These are phyloP conservation scores for Hydrangea macrophylla DNA, from an alignment of 148 eudicot genomes.

Conservation along the genomic window DNA sequence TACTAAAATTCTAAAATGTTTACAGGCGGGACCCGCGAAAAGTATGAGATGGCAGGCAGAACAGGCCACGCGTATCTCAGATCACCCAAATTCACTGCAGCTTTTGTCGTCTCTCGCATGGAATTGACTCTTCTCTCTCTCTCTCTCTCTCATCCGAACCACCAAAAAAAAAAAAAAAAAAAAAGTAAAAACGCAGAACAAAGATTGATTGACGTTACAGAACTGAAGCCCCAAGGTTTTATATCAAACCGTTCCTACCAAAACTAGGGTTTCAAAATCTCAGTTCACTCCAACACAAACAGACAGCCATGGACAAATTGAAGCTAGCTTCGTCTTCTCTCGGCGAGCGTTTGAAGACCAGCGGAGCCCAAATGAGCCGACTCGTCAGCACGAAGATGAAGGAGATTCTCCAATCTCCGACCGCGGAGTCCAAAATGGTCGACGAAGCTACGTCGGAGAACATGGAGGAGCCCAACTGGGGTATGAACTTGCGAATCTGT, in stretches of 20 bases:
- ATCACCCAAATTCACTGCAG: too few species aligned
- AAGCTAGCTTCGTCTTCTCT: slow-evolving; percentile 65
- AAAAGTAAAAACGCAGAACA: too few species aligned
- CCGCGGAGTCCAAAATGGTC: slow-evolving; percentile 77
- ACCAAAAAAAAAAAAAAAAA: too few species aligned
- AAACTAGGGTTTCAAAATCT: background rate
- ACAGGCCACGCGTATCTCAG: slow-evolving; percentile 10
- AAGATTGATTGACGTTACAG: background rate
- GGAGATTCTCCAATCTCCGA: slow-evolving; percentile 59
- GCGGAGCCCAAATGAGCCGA: slow-evolving; percentile 63
- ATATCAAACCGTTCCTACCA: background rate
- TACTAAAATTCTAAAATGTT: too few species aligned
- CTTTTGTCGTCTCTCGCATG: too few species aligned
- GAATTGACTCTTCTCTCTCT: background rate
- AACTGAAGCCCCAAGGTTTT: background rate
- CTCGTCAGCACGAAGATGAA: slow-evolving; percentile 57
- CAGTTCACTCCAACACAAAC: too few species aligned
- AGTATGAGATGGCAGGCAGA: too few species aligned
- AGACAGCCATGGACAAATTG: slow-evolving; percentile 39
- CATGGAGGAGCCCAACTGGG: slow-evolving; percentile 79
- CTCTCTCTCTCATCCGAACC: background rate
- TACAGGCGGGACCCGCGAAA: too few species aligned
- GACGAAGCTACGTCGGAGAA: slow-evolving; percentile 70
- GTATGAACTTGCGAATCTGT: slow-evolving; percentile 71
- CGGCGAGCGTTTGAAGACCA: slow-evolving; percentile 64